phyloP scores from a whole-genome alignment of 768 basidiomycete genomes.

The Scleroderma bovista region DNA sequence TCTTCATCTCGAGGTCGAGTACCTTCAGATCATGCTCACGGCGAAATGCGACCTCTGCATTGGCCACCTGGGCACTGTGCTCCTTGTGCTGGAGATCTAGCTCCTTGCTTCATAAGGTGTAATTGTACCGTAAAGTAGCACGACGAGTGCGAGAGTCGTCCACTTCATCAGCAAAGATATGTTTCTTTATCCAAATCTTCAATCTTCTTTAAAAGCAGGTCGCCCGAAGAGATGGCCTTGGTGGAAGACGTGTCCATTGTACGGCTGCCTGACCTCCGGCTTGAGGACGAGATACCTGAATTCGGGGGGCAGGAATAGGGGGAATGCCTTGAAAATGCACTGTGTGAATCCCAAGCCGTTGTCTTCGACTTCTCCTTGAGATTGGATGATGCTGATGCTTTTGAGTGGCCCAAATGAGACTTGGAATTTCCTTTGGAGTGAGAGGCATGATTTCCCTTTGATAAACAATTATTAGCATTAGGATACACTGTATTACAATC shows the following conservation, averaged over 20 bases:
- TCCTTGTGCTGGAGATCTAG: not conserved
- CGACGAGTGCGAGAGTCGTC: not conserved
- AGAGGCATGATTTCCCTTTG: too few relatives aligned
- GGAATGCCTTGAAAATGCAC: not conserved
- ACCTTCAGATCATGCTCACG: not conserved
- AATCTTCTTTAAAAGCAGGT: not conserved
- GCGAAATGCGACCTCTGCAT: not conserved
- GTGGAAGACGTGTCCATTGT: not conserved
- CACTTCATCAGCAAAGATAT: not conserved
- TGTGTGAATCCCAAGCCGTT: not conserved
- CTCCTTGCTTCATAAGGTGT: constrained; percentile 1
- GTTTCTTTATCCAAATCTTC: not conserved
- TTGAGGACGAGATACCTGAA: not conserved
- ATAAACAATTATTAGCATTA: too few relatives aligned
- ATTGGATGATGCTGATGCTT: not conserved
- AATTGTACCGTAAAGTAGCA: not conserved
- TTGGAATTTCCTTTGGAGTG: too few relatives aligned
- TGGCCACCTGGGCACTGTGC: not conserved
- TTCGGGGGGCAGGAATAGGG: not conserved
- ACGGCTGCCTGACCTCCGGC: not conserved
- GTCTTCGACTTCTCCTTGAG: not conserved
- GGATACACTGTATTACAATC: too few relatives aligned
- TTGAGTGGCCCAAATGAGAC: not conserved
- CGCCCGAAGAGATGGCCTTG: not conserved
- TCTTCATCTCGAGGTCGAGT: not conserved